Conservation (phyloP, 176 grass and related monocot species). For the Eremochloa ophiuroides region DNA sequence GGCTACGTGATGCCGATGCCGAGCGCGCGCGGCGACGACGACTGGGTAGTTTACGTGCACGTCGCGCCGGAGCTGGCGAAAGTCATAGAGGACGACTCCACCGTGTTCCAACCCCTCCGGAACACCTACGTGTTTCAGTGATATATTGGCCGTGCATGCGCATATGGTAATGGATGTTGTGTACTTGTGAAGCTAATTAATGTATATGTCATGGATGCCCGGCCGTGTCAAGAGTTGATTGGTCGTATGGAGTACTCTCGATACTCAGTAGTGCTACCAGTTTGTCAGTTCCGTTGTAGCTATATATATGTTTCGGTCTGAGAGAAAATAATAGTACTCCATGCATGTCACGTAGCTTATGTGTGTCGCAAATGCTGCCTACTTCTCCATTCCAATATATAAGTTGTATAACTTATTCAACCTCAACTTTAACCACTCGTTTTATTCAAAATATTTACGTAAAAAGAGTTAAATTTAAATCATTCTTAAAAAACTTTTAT, state of each 20-base stretch:
- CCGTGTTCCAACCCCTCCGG: conserved; percentile 35
- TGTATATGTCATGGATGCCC: not conserved
- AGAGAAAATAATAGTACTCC: not conserved
- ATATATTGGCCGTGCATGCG: not conserved
- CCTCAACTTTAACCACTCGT: too few relatives aligned
- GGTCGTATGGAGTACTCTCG: not conserved
- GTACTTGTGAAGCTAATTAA: not conserved
- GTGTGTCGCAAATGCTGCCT: not conserved
- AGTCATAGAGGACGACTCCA: conserved; percentile 50
- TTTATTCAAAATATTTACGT: too few relatives aligned
- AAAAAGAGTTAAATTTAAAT: too few relatives aligned
- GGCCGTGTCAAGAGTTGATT: not conserved
- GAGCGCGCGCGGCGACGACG: conserved; percentile 34
- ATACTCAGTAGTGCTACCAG: not conserved
- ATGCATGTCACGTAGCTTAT: not conserved
- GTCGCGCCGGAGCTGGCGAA: conserved; percentile 24
- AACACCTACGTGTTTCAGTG: conserved; percentile 39
- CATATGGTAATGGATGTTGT: not conserved
- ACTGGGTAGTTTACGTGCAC: conserved; percentile 74
- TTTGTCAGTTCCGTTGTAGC: not conserved
- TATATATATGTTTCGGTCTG: not conserved
- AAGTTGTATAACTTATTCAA: too few relatives aligned
- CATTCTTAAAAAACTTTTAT: too few relatives aligned
- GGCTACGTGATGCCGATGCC: conserved; percentile 84
- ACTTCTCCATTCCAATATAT: too few relatives aligned